A percentile compares a stretch with the other conserved stretches of the same genome.
Evolutionary conservation across 495 filamentous ascomycete species (phyloP).

Genomic region (Xylaria scruposa): DNA sequence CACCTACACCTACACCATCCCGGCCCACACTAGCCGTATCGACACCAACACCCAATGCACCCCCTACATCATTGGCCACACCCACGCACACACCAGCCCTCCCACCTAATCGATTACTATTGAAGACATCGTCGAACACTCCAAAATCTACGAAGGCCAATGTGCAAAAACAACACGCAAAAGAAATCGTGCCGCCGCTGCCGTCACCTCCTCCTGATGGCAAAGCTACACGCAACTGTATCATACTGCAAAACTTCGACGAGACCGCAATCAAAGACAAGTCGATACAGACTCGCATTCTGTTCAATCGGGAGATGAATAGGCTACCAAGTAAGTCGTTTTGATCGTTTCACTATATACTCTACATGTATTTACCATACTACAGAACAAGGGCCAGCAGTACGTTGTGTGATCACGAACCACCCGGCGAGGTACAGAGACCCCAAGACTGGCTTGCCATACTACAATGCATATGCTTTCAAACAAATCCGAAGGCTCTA

Average conservation of each 20-base stretch:
- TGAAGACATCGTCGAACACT: slow-evolving; percentile 26
- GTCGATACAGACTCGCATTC: slow-evolving; percentile 59
- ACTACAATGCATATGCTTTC: slow-evolving; percentile 76
- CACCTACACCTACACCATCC: slow-evolving; percentile 26
- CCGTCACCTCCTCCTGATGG: slow-evolving; percentile 38
- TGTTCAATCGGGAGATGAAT: slow-evolving; percentile 60
- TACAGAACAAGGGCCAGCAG: slow-evolving; percentile 52
- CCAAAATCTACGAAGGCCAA: slow-evolving; percentile 32
- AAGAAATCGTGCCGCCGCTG: slow-evolving; percentile 32
- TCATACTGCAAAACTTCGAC: slow-evolving; percentile 65
- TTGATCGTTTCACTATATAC: not conserved
- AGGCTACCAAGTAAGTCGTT: slow-evolving; percentile 56
- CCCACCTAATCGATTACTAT: slow-evolving; percentile 18
- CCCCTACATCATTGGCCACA: slow-evolving; percentile 23
- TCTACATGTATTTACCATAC: slow-evolving; percentile 28
- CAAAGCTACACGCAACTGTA: slow-evolving; percentile 54
- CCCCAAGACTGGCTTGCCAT: slow-evolving; percentile 76
- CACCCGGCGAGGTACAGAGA: slow-evolving; percentile 79
- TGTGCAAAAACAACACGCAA: slow-evolving; percentile 35
- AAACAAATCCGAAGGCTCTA: slow-evolving; percentile 71
- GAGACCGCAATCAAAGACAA: slow-evolving; percentile 60
- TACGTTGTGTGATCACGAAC: slow-evolving; percentile 80
- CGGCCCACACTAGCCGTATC: slow-evolving; percentile 16
- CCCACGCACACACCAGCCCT: slow-evolving; percentile 15
- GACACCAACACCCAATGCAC: slow-evolving; percentile 24